Conservation (phyloP, 768 basidiomycete genomes). For the Amyloporia xantha region DNA sequence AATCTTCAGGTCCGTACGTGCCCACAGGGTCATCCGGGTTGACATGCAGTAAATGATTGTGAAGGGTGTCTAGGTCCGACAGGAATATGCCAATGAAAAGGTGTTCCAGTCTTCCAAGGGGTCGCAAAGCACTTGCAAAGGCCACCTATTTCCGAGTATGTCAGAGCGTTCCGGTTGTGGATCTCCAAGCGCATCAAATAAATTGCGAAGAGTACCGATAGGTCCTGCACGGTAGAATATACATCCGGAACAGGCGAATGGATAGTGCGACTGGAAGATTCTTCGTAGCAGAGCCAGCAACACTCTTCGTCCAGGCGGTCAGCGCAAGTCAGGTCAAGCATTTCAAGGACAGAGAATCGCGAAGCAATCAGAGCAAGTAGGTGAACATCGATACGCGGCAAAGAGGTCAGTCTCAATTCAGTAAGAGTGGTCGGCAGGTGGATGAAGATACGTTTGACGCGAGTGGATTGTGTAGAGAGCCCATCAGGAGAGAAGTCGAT, state of each 20-base stretch:
- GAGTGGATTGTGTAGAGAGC: conserved; percentile 16
- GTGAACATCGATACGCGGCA: conserved; percentile 51
- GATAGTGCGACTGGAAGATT: conserved; percentile 42
- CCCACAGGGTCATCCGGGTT: not conserved
- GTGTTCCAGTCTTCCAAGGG: conserved; percentile 39
- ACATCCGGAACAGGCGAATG: conserved; percentile 61
- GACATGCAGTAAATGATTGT: conserved; percentile 33
- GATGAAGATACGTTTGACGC: conserved; percentile 15
- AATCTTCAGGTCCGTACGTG: conserved; percentile 24
- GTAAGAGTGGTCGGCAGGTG: conserved; percentile 33
- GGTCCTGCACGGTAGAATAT: conserved; percentile 32
- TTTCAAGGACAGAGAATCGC: conserved; percentile 37
- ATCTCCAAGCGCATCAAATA: not conserved
- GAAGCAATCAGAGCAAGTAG: conserved; percentile 42
- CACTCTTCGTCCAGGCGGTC: conserved; percentile 51
- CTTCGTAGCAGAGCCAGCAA: conserved; percentile 62
- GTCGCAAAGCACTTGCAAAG: conserved; percentile 37
- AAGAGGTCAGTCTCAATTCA: conserved; percentile 40
- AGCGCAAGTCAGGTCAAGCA: conserved; percentile 51
- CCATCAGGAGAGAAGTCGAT: conserved; percentile 20
- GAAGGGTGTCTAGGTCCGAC: conserved; percentile 45
- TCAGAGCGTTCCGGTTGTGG: not conserved
- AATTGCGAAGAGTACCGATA: conserved; percentile 38
- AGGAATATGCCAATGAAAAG: conserved; percentile 61
- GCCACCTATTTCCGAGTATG: conserved; percentile 26